Evolutionary conservation across 2,329 filamentous ascomycete genomes (phyloP).

Genomic region (Pseudohalonectria lignicola): DNA sequence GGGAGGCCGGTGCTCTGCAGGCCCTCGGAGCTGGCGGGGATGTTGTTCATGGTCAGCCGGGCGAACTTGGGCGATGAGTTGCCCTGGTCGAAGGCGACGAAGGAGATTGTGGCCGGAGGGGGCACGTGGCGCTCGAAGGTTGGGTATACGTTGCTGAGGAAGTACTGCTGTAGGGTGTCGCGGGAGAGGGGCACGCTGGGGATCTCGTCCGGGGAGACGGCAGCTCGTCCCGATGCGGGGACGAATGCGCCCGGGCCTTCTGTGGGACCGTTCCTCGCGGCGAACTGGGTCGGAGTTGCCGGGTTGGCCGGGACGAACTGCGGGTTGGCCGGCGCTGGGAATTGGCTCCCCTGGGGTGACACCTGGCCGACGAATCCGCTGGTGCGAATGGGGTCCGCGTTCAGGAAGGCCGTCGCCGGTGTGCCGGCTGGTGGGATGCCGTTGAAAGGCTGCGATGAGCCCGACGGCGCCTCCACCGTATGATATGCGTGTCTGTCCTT

Average conservation of each 20-base stretch:
- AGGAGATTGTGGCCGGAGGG: slow-evolving; percentile 78
- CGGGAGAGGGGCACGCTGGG: slow-evolving; percentile 81
- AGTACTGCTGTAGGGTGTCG: slow-evolving; percentile 74
- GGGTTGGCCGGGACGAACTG: slow-evolving; percentile 34
- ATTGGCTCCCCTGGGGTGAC: slow-evolving; percentile 41
- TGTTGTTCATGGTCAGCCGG: slow-evolving; percentile 84
- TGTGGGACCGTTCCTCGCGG: slow-evolving; percentile 23
- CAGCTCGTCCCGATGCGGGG: slow-evolving; percentile 54
- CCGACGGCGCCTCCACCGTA: slow-evolving; percentile 61
- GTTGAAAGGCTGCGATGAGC: slow-evolving; percentile 59
- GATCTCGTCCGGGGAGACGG: slow-evolving; percentile 83
- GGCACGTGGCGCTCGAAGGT: slow-evolving; percentile 93
- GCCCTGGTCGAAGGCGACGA: slow-evolving; percentile 90
- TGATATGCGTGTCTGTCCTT: slow-evolving; percentile 94
- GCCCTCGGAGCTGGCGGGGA: slow-evolving; percentile 73
- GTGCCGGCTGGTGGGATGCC: slow-evolving; percentile 50
- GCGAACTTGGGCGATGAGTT: slow-evolving; percentile 94
- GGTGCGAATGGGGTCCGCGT: slow-evolving; percentile 36
- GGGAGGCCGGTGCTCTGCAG: slow-evolving; percentile 72
- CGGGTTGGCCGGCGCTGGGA: slow-evolving; percentile 46
- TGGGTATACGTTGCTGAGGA: slow-evolving; percentile 78
- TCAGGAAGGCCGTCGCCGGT: slow-evolving; percentile 46
- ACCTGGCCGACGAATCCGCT: slow-evolving; percentile 31
- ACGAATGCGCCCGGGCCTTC: slow-evolving; percentile 25
- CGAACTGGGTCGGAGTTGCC: slow-evolving; percentile 32